Conservation (phyloP, 768 basidiomycete genomes). For the Lactifluus rugatus region DNA sequence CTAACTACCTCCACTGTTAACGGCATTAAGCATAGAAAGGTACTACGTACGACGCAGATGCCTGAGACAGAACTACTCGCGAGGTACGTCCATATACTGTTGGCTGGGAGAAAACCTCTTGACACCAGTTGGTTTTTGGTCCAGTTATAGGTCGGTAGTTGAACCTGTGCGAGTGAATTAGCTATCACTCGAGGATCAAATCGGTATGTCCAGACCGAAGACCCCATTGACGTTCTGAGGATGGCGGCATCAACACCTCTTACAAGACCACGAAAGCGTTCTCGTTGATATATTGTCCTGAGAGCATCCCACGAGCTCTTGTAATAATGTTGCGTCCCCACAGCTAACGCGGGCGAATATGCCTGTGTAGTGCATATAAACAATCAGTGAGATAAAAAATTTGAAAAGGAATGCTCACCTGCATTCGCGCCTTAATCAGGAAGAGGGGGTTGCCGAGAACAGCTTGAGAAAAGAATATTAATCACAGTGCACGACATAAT, state of each 20-base stretch:
- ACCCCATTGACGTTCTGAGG: constrained; percentile 90
- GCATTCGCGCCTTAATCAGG: constrained; percentile 96
- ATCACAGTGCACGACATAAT: neutral
- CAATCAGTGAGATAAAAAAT: neutral
- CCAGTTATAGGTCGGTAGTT: constrained; percentile 92
- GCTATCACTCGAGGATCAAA: neutral
- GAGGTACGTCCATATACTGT: constrained; percentile 82
- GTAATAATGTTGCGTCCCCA: constrained; percentile 92
- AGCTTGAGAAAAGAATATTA: constrained; percentile 31
- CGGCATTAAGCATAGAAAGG: neutral
- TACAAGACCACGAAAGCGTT: constrained; percentile 69
- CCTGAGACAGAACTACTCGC: constrained; percentile 85
- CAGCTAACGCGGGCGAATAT: constrained; percentile 88
- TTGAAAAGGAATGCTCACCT: constrained; percentile 36
- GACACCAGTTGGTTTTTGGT: constrained; percentile 74
- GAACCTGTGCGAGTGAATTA: constrained; percentile 49
- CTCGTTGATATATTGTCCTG: constrained; percentile 64
- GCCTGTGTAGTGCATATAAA: constrained; percentile 39
- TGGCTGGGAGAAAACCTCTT: constrained; percentile 56
- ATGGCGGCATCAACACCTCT: constrained; percentile 93
- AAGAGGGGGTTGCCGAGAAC: constrained; percentile 84
- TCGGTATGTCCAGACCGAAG: constrained; percentile 42
- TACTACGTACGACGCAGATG: constrained; percentile 68
- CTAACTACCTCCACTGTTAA: constrained; percentile 38
- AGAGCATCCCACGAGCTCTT: constrained; percentile 77